These are phyloP conservation scores for Neofusicoccum kwambonambiense DNA, from an alignment of 2,329 filamentous ascomycete species.

Conservation along the genomic window DNA sequence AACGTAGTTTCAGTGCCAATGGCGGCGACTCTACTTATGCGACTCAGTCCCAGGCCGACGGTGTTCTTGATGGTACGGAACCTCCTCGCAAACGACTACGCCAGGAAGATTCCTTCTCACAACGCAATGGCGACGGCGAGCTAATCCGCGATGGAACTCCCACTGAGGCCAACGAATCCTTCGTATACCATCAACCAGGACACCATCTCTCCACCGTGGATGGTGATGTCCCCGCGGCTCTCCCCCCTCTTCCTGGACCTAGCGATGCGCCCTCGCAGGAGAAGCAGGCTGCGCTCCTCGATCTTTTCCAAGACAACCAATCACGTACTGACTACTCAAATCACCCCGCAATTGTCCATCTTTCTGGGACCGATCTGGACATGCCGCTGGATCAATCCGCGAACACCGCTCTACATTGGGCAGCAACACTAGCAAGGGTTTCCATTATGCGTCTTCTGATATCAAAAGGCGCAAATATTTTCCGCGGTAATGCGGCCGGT, in stretches of 20 bases:
- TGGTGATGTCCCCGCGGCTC: constrained; percentile 57
- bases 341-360: constrained; percentile 72
- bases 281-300: constrained; percentile 81
- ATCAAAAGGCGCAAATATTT: constrained; percentile 79
- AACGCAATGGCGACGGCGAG: constrained; percentile 54
- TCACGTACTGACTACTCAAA: constrained; percentile 68
- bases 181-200: constrained; percentile 58
- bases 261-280: constrained; percentile 66
- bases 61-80: constrained; percentile 57
- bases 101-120: constrained; percentile 41
- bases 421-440: constrained; percentile 85
- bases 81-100: constrained; percentile 78
- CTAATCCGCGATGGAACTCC: constrained; percentile 65
- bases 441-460: constrained; percentile 79
- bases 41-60: constrained; percentile 42
- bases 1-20: constrained; percentile 67
- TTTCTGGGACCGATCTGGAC: constrained; percentile 80
- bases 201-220: constrained; percentile 47
- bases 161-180: constrained; percentile 78
- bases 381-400: constrained; percentile 86
- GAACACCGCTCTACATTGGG: constrained; percentile 94
- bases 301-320: constrained; percentile 54
- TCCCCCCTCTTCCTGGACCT: constrained; percentile 63
- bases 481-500: constrained; percentile 81
- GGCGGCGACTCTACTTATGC: constrained; percentile 66